Evolutionary conservation across 2,329 filamentous ascomycete genomes (phyloP), one percentile per base, ranked within the genome.

Genomic region (Fusarium sp.): DNA sequence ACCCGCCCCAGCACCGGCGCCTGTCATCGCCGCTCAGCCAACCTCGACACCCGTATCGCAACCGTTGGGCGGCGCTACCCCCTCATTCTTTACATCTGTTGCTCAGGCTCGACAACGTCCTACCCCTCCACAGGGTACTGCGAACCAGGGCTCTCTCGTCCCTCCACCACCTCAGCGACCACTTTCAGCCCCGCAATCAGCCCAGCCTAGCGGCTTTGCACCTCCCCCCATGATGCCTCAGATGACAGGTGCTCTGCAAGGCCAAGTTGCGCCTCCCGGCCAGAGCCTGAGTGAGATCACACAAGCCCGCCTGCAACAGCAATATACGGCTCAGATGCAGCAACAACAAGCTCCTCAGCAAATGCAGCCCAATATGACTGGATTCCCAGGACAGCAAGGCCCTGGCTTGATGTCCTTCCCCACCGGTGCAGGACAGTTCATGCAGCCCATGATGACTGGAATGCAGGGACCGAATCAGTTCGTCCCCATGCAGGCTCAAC

Each of bases 171-270:
- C 95, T 17, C 89, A 91, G 59, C 89, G 96, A 69, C 93, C 96
- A 13, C 87, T 96, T 18, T 98, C 96, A 45, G 96, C 96, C 44
- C 96, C 96, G 32, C 93, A 94, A 80, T 93, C 94, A 61, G 92
- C 90, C 56, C 92, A 93, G 79, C 90, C 91, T 51, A 95, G 88
- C 81, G 88, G 87, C 9, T 96, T 97, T 81, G 89, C 89, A 13
- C 89, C 92, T 24, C 90, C 94, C 56, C 91, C 94, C 22, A 83
- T 98, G 75, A 92, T 95, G 80, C 91, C 94, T 59, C 96, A 98
- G 80, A 89, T 95, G 82, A 98, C 96, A 10, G 95, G 96, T 14
- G 87, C 78, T 26, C 65, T 89, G 61, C 89, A 90, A 78, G 84
- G 85, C 17, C 90, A 90, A 72, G 86, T 94, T 63, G 92, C 93